Percentiles rank a stretch among this genome's conserved stretches.
Conservation (phyloP, 2,329 filamentous ascomycete genomes). For the Helotiales sp. region DNA sequence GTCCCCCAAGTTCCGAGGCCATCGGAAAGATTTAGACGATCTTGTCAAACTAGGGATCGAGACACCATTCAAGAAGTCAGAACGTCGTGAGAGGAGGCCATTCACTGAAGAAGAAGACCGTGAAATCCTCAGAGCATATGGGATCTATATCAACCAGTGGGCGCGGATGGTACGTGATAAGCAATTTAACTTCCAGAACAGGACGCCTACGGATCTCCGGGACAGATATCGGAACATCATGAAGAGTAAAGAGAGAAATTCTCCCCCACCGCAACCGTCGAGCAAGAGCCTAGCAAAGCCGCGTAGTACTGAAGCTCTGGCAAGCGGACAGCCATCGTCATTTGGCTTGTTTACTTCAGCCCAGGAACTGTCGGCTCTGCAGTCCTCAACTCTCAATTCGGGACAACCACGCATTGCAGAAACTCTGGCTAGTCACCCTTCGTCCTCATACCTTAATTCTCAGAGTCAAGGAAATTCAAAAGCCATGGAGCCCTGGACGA, state of each 20-base stretch:
- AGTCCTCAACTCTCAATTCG: background rate
- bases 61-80: constrained; percentile 65
- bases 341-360: background rate
- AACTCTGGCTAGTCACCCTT: background rate
- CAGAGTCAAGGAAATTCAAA: background rate
- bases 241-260: constrained; percentile 22
- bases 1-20: constrained; percentile 47
- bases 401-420: background rate
- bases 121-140: constrained; percentile 64
- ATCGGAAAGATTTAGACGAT: constrained; percentile 61
- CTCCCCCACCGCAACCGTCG: background rate
- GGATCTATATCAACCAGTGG: constrained; percentile 66
- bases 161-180: constrained; percentile 67
- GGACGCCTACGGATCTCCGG: constrained; percentile 66
- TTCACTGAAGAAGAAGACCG: constrained; percentile 68
- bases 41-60: constrained; percentile 63
- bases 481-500: background rate
- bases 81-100: constrained; percentile 62
- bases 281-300: background rate
- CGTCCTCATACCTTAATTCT: background rate
- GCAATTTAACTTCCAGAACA: constrained; percentile 59
- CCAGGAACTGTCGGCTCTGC: background rate
- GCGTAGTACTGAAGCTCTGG: background rate
- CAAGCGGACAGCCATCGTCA: constrained; percentile 9
- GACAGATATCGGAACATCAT: constrained; percentile 67